Evolutionary conservation across 1,284 basidiomycete species (phyloP).

Genomic region (Microstroma glucosiphilum): DNA sequence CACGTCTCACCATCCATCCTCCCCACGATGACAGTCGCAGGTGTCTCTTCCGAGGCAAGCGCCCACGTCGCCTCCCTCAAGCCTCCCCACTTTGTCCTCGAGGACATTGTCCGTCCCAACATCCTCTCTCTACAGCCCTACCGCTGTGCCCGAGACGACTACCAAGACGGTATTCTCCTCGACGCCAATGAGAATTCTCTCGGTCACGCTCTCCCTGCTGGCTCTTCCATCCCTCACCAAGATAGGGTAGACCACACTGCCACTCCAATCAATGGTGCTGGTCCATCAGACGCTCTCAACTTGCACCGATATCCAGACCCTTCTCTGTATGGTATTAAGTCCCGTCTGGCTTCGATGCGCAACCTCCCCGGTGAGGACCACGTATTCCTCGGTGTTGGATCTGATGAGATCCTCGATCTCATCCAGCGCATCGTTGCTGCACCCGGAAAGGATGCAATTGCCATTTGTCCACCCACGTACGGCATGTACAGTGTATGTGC

Average conservation of each 20-base stretch:
- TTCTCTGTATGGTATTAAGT: conserved; percentile 71
- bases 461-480: conserved; percentile 76
- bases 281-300: conserved; percentile 50
- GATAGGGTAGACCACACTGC: conserved; percentile 9
- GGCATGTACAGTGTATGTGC: conserved; percentile 96
- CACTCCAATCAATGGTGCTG: not conserved
- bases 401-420: conserved; percentile 93
- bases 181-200: conserved; percentile 97
- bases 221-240: conserved; percentile 28
- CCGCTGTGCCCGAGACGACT: conserved; percentile 93
- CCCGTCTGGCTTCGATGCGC: conserved; percentile 63
- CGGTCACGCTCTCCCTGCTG: conserved; percentile 69
- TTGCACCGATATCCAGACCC: conserved; percentile 84
- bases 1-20: not conserved
- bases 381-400: conserved; percentile 91
- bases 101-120: conserved; percentile 71
- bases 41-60: conserved; percentile 2
- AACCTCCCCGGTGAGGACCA: conserved; percentile 52
- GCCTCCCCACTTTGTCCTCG: conserved; percentile 49
- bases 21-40: conserved; percentile 6
- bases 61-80: conserved; percentile 27
- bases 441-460: conserved; percentile 69
- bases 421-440: conserved; percentile 81
- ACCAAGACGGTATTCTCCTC: conserved; percentile 82
- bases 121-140: conserved; percentile 88